A percentile compares a stretch with the other conserved stretches of the same genome.
Evolutionary conservation across 352 stramenopile species (phyloP).

Genomic region (Blastocystis sp.): DNA sequence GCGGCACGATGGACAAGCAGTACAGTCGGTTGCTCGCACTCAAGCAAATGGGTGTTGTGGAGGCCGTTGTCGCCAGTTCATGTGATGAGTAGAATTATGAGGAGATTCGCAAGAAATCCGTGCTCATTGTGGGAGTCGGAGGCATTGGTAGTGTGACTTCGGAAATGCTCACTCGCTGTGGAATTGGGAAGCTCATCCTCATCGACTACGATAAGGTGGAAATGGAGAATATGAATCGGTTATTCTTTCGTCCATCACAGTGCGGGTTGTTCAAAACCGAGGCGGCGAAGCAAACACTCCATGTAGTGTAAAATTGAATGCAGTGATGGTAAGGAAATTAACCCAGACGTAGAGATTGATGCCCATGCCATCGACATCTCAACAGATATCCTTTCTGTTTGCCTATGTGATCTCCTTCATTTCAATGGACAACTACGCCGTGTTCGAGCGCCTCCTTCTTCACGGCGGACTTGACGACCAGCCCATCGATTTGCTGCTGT

Average conservation of each 20-base stretch:
- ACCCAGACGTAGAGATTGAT: constrained; percentile 83
- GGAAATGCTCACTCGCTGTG: constrained; percentile 85
- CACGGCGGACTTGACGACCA: constrained; percentile 76
- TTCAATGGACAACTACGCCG: constrained; percentile 79
- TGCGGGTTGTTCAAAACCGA: constrained; percentile 82
- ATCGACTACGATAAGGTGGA: constrained; percentile 86
- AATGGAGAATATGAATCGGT: constrained; percentile 85
- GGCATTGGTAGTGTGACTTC: constrained; percentile 82
- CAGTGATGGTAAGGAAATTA: constrained; percentile 76
- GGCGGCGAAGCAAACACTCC: constrained; percentile 81
- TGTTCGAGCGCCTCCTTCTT: constrained; percentile 79
- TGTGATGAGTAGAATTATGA: constrained; percentile 77
- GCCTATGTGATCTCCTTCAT: background rate
- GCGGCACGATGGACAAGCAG: constrained; percentile 74
- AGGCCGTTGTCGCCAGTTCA: constrained; percentile 54
- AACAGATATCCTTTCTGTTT: constrained; percentile 70
- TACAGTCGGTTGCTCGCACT: constrained; percentile 85
- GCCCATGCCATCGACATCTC: constrained; percentile 84
- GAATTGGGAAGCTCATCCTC: constrained; percentile 83
- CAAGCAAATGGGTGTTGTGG: constrained; percentile 84
- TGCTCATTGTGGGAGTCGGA: constrained; percentile 81
- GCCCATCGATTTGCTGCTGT: constrained; percentile 80
- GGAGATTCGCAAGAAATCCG: constrained; percentile 79
- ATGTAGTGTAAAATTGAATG: constrained; percentile 71
- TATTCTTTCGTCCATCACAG: constrained; percentile 84